phyloP scores from a whole-genome alignment of 2,329 filamentous ascomycete species.

The Hymenoscyphus occultus region DNA sequence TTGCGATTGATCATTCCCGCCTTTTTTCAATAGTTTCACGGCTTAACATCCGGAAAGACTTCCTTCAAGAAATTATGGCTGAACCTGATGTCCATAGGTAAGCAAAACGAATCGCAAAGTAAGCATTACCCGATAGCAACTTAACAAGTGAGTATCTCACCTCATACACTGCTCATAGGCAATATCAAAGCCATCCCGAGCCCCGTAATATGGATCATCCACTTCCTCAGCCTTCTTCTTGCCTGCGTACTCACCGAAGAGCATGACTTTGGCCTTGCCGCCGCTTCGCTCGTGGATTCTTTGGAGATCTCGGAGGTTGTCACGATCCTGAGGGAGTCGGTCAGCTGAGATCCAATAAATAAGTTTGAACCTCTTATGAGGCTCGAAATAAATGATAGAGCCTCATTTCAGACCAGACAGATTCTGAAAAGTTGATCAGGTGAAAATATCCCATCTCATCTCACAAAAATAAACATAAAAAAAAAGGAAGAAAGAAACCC shows the following conservation, averaged over 20 bases:
- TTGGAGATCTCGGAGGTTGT: conserved; percentile 71
- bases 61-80: conserved; percentile 53
- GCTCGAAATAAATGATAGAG: neutral
- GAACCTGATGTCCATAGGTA: conserved; percentile 48
- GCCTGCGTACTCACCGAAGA: conserved; percentile 82
- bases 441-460: neutral
- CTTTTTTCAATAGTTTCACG: conserved; percentile 11
- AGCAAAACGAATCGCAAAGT: neutral
- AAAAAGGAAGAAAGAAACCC: neutral
- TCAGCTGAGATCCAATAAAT: neutral
- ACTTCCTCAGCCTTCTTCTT: conserved; percentile 67
- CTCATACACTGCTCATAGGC: conserved; percentile 79
- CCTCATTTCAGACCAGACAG: neutral
- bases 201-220: conserved; percentile 92
- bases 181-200: conserved; percentile 71
- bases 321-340: conserved; percentile 52
- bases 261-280: conserved; percentile 65
- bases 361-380: neutral
- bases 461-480: neutral
- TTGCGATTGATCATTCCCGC: no score
- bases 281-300: conserved; percentile 52
- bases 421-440: neutral
- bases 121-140: neutral
- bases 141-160: neutral
- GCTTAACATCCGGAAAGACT: conserved; percentile 30